Conservation (phyloP, 257 asterid species). For the Cinchona pubescens region DNA sequence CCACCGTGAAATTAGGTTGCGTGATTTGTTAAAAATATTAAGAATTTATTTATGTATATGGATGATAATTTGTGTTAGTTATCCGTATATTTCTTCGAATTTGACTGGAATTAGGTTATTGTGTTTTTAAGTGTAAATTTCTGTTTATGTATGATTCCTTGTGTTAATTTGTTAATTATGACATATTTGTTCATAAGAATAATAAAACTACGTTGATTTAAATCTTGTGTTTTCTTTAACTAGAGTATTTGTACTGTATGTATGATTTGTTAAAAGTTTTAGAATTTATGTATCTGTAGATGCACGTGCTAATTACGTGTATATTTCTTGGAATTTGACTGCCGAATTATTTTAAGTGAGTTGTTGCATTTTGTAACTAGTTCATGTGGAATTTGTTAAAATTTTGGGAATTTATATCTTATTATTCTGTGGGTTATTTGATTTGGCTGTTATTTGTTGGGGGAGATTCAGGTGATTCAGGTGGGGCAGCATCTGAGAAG, state of each 20-base stretch:
- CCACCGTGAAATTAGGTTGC: background rate
- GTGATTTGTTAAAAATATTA: background rate
- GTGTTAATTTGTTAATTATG: too few relatives aligned
- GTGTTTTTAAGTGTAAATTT: background rate
- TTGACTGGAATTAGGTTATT: background rate
- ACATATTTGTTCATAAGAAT: too few relatives aligned
- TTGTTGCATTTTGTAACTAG: background rate
- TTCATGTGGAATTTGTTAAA: background rate
- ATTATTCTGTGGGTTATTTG: background rate
- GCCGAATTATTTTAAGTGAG: background rate
- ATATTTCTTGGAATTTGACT: background rate
- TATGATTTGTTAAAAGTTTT: background rate
- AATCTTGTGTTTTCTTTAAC: background rate
- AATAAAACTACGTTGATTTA: background rate
- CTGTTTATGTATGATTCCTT: background rate
- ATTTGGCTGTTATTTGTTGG: background rate
- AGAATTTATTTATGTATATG: background rate
- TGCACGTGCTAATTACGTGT: background rate
- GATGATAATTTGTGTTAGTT: background rate
- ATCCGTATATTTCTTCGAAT: background rate
- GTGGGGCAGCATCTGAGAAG: constrained; percentile 62
- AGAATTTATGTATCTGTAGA: background rate
- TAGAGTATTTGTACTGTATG: background rate
- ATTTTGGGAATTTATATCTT: background rate
- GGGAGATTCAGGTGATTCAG: constrained; percentile 60